A percentile compares a stretch with the other conserved stretches of the same genome.
These are phyloP conservation scores for Globisporangium abappressorium DNA, from an alignment of 352 stramenopile species.

Conservation along the genomic window DNA sequence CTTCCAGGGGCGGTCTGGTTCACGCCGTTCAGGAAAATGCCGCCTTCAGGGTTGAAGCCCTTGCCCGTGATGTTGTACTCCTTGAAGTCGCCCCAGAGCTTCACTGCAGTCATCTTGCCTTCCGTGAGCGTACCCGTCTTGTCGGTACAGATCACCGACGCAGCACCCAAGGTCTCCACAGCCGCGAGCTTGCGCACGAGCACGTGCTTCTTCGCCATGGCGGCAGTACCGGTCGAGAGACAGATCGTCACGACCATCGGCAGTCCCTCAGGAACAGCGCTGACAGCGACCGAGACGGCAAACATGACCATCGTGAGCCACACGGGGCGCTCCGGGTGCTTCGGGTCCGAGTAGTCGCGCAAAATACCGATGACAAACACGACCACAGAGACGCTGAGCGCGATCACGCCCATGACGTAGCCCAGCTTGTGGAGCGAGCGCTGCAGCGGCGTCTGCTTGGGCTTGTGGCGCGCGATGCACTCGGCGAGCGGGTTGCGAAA, in stretches of 20 bases:
- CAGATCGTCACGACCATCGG: slow-evolving; percentile 85
- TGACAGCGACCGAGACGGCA: slow-evolving; percentile 85
- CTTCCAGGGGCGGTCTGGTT: slow-evolving; percentile 33
- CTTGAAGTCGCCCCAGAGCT: slow-evolving; percentile 71
- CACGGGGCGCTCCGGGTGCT: slow-evolving; percentile 74
- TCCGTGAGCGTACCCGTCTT: slow-evolving; percentile 95
- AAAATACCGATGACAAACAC: slow-evolving; percentile 88
- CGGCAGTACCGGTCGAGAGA: slow-evolving; percentile 60
- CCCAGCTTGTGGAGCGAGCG: slow-evolving; percentile 93
- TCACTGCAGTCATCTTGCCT: slow-evolving; percentile 80
- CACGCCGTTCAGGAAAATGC: slow-evolving; percentile 43
- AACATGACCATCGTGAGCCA: slow-evolving; percentile 94
- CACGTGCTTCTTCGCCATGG: slow-evolving; percentile 78
- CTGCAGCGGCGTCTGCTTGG: slow-evolving; percentile 89
- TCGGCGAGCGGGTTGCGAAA: slow-evolving; percentile 42
- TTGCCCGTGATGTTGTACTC: slow-evolving; percentile 68
- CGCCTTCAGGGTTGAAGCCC: slow-evolving; percentile 55
- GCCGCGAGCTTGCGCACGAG: slow-evolving; percentile 85
- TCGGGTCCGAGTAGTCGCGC: slow-evolving; percentile 46
- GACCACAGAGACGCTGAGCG: slow-evolving; percentile 80
- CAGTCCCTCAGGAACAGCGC: slow-evolving; percentile 73
- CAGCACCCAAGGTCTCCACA: slow-evolving; percentile 83
- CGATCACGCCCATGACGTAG: slow-evolving; percentile 87
- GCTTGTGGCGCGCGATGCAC: slow-evolving; percentile 59
- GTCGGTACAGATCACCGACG: slow-evolving; percentile 92